Evolutionary conservation across 1,284 basidiomycete genomes (phyloP).

Genomic region (Schizophyllum commune): DNA sequence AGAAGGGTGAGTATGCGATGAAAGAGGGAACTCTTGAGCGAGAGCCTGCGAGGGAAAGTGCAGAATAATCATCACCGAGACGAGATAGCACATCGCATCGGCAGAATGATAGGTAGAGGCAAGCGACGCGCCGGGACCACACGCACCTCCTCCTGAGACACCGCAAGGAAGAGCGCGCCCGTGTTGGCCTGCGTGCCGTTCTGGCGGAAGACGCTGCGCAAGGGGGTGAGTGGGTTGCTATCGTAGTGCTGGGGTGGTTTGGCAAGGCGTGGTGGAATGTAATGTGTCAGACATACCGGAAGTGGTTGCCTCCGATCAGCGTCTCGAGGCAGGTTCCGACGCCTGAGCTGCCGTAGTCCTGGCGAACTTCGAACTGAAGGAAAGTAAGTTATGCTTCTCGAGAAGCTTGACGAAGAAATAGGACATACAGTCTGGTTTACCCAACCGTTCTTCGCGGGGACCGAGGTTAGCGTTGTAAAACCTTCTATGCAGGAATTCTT

Average conservation of each 20-base stretch:
- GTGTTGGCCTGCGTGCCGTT: constrained; percentile 40
- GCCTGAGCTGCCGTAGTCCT: constrained; percentile 34
- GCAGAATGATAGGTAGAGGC: neutral
- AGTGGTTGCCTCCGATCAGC: constrained; percentile 50
- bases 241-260: neutral
- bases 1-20: neutral
- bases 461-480: neutral
- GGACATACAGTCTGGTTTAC: constrained; percentile 35
- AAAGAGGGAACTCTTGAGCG: constrained; percentile 1
- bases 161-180: constrained; percentile 50
- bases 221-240: neutral
- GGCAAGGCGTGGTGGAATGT: too few relatives aligned
- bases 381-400: neutral
- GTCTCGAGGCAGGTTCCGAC: constrained; percentile 48
- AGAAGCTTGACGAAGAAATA: neutral
- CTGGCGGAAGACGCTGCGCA: constrained; percentile 38
- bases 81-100: neutral
- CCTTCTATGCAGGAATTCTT: neutral
- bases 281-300: constrained; percentile 26
- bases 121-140: neutral
- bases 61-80: neutral
- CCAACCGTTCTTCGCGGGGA: constrained; percentile 27
- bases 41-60: too few relatives aligned
- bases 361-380: constrained; percentile 34
- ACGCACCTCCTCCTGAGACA: constrained; percentile 37